Evolutionary conservation across 306 rosid species (phyloP).

Genomic region (Vigna radiata): DNA sequence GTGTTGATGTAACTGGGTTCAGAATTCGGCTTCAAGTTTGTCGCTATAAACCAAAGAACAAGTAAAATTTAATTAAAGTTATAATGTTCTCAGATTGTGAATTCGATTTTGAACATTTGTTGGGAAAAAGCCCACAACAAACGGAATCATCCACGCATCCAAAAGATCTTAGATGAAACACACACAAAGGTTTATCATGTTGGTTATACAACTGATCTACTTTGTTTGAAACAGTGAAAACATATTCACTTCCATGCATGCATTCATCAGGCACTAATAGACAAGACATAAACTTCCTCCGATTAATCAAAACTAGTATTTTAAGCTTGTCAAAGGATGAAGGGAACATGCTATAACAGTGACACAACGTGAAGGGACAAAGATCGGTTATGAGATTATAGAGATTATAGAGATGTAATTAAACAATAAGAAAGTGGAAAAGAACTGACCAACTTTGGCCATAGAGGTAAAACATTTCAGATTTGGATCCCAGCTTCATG

Average conservation of each 20-base stretch:
- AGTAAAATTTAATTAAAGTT: slow-evolving; percentile 8
- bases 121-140: too few species aligned
- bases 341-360: neutral
- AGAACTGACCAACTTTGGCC: slow-evolving; percentile 66
- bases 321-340: neutral
- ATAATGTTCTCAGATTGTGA: neutral
- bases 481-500: slow-evolving; percentile 83
- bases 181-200: neutral
- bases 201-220: slow-evolving; percentile 6
- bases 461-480: slow-evolving; percentile 71
- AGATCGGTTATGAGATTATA: neutral
- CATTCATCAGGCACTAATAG: neutral
- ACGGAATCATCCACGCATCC: too few species aligned
- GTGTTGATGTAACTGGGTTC: slow-evolving; percentile 10
- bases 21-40: slow-evolving; percentile 1
- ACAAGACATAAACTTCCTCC: neutral
- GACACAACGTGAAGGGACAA: slow-evolving; percentile 11
- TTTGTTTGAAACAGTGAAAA: neutral
- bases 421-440: neutral
- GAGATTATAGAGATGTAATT: neutral
- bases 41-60: slow-evolving; percentile 6
- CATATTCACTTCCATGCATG: neutral
- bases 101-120: too few species aligned
- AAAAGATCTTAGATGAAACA: neutral
- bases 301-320: neutral